These are phyloP conservation scores for Bidens hawaiensis DNA, from an alignment of 140 eudicot species.

Conservation along the genomic window DNA sequence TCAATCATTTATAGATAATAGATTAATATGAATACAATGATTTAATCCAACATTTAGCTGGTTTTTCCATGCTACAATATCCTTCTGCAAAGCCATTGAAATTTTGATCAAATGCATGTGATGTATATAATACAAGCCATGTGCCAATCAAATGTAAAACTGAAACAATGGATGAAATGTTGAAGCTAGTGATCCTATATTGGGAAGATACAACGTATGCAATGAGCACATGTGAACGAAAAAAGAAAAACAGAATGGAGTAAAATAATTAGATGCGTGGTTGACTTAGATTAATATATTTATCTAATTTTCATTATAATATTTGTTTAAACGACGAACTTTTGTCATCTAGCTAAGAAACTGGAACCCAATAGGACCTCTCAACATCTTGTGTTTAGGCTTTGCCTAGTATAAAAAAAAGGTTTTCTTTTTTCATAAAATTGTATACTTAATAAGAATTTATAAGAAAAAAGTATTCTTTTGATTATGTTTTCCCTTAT, in stretches of 20 bases:
- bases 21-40: not conserved
- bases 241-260: not conserved
- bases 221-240: slow-evolving; percentile 21
- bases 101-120: slow-evolving; percentile 8
- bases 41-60: not conserved
- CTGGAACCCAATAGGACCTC: no score
- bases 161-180: slow-evolving; percentile 15
- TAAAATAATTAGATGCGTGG: slow-evolving; percentile 5
- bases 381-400: no score
- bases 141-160: slow-evolving; percentile 21
- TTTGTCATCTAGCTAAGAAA: no score
- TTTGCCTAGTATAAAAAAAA: no score
- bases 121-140: slow-evolving; percentile 1
- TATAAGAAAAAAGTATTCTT: not conserved
- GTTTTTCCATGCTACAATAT: slow-evolving; percentile 6
- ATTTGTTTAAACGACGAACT: no score
- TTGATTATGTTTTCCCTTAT: not conserved
- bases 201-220: slow-evolving; percentile 27
- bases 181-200: slow-evolving; percentile 7
- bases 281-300: not conserved
- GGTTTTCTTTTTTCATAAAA: no score
- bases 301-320: not conserved
- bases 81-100: slow-evolving; percentile 20
- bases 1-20: not conserved
- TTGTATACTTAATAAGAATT: not conserved